A percentile compares a stretch with the other conserved stretches of the same genome.
Evolutionary conservation across 495 filamentous ascomycete genomes (phyloP).

Genomic region (Penicillium samsonianum): DNA sequence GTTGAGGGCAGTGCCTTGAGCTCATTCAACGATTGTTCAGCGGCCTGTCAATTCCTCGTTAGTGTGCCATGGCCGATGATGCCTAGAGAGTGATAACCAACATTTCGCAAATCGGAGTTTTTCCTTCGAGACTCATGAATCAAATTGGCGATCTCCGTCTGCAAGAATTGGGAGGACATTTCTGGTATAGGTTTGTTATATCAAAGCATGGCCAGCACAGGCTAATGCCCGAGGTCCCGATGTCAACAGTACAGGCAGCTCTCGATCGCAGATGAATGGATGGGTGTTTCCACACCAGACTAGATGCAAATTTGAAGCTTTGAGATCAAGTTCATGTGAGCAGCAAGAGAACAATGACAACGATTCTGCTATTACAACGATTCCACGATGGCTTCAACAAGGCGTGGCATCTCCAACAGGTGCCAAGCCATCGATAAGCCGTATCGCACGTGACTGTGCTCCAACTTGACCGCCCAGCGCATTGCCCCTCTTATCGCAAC

Average conservation of each 20-base stretch:
- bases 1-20: conserved; percentile 76
- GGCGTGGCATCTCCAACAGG: conserved; percentile 35
- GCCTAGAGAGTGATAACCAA: conserved; percentile 37
- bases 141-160: conserved; percentile 84
- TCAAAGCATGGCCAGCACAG: conserved; percentile 40
- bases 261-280: not conserved
- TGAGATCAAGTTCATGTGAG: not conserved
- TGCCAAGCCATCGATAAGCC: conserved; percentile 39
- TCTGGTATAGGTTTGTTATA: conserved; percentile 32
- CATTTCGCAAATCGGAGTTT: conserved; percentile 83
- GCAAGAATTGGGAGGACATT: conserved; percentile 93
- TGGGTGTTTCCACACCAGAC: not conserved
- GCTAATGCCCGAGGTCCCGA: conserved; percentile 21
- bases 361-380: conserved; percentile 1
- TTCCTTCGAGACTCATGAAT: conserved; percentile 96
- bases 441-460: conserved; percentile 36
- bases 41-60: conserved; percentile 60
- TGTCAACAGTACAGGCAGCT: conserved; percentile 20
- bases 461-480: conserved; percentile 16
- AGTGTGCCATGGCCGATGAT: conserved; percentile 18
- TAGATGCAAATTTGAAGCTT: not conserved
- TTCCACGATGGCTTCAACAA: conserved; percentile 2
- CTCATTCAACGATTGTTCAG: conserved; percentile 90
- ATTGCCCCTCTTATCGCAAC: conserved; percentile 28
- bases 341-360: conserved; percentile 1